Conservation (phyloP, 305 asterid genomes). For the Plantago coronopus region DNA sequence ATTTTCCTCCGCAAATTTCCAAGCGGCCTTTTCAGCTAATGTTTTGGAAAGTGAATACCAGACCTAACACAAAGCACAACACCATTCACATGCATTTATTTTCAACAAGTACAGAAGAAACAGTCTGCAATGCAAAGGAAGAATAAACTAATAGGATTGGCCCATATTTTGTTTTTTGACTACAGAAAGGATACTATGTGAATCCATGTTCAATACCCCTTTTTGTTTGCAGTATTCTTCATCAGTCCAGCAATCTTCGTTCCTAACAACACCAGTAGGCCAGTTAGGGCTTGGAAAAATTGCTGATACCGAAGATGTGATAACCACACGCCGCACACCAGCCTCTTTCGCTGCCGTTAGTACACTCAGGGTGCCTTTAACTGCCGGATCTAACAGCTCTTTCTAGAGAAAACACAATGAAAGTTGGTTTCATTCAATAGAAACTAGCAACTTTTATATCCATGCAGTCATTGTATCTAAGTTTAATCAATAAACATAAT, state of each 20-base stretch:
- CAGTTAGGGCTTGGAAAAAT: conserved; percentile 60
- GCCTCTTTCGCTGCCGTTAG: conserved; percentile 80
- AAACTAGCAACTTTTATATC: background rate
- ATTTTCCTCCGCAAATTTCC: conserved; percentile 62
- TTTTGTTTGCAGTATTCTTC: conserved; percentile 71
- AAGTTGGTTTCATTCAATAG: no score
- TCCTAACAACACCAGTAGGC: conserved; percentile 63
- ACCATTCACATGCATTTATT: background rate
- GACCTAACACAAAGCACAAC: conserved; percentile 31
- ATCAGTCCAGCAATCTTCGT: conserved; percentile 88
- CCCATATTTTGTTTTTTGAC: no score
- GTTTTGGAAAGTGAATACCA: conserved; percentile 70
- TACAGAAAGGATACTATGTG: background rate
- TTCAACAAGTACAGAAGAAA: background rate
- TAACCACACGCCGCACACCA: conserved; percentile 81
- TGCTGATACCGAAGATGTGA: conserved; percentile 75
- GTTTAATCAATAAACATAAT: background rate
- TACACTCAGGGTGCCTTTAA: conserved; percentile 77
- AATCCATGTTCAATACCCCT: conserved; percentile 43
- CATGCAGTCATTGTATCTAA: background rate
- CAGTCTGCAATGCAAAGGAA: no score
- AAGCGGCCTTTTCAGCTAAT: conserved; percentile 69
- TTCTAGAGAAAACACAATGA: conserved; percentile 26
- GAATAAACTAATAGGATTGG: no score
- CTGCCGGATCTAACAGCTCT: conserved; percentile 74